Evolutionary conservation across 148 eudicot genomes (phyloP).

Genomic region (Nepenthes mirabilis): DNA sequence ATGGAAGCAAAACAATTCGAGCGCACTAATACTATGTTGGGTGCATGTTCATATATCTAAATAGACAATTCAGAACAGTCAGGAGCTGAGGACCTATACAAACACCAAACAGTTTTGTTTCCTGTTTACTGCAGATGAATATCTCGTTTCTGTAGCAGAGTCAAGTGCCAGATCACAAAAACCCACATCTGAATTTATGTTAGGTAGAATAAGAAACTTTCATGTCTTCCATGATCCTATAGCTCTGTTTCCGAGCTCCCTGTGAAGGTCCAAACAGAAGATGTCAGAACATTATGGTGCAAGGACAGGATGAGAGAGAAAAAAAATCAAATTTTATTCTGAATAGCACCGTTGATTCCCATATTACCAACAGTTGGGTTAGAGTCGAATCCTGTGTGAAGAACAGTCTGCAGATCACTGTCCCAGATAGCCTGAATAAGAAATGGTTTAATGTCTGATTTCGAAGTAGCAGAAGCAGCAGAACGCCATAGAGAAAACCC

Average conservation of each 20-base stretch:
- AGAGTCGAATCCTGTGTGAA: slow-evolving; percentile 81
- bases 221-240: slow-evolving; percentile 19
- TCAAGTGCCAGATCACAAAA: not conserved
- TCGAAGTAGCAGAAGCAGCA: not conserved
- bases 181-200: not conserved
- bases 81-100: slow-evolving; percentile 2
- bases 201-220: not conserved
- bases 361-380: slow-evolving; percentile 38
- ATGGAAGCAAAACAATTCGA: too few species aligned
- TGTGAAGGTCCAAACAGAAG: slow-evolving; percentile 12
- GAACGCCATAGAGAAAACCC: not conserved
- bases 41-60: too few species aligned
- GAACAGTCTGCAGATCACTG: slow-evolving; percentile 65
- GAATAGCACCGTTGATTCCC: slow-evolving; percentile 55
- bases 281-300: slow-evolving; percentile 3
- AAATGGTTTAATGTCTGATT: not conserved
- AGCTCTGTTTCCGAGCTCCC: slow-evolving; percentile 55
- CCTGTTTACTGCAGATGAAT: too few species aligned
- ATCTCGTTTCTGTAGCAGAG: not conserved
- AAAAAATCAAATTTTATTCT: not conserved
- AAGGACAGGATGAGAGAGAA: not conserved
- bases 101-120: not conserved
- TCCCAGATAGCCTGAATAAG: slow-evolving; percentile 49
- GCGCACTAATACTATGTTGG: too few species aligned
- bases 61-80: not conserved